Evolutionary conservation across 768 basidiomycete species (phyloP), one percentile per base, ranked within the genome.

Genomic region (Tylopilus cervinicoccineus): DNA sequence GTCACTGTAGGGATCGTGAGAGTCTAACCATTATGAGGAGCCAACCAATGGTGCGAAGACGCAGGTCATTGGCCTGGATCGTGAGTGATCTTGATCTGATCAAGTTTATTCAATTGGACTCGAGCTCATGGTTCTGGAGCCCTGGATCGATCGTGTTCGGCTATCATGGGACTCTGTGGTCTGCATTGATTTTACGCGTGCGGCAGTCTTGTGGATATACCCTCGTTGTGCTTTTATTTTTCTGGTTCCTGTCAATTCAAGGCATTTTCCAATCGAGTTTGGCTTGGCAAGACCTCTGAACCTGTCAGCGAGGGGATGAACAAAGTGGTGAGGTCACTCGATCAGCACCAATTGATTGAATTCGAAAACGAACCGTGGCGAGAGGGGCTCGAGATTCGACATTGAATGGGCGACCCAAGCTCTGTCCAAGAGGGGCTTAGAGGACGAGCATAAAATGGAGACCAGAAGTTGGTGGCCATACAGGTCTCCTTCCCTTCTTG

Each of bases 1-100:
- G 82, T 90, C 10, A 88, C 84, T 0, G 80, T 90, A 20, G 88
- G 88, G 3, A 73, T 88, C 51, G 82, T 88, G 28, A 71, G 81
- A 47, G 84, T 78, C 10, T 84, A 58, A 63, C 45, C 17, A 9
- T n/a, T n/a, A n/a, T n/a, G n/a, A n/a, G n/a, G n/a, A n/a, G n/a
- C n/a, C n/a, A n/a, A n/a, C n/a, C n/a, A 20, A 36, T 11, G n/a
- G 10, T 20, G 13, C 12, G 29, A 14, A 19, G 17, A 11, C 12
- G 34, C 3, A 6, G 28, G 6, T 11, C n/a, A n/a, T n/a, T n/a
- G n/a, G n/a, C 38, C 45, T 39, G 19, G 47, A 49, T 43, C 36
- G 52, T 61, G 27, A 37, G 53, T 50, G 38, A n/a, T 33, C 36
- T 24, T 17, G 47, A 47, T 57, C 22, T 17, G 19, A n/a, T n/a